A percentile compares a stretch with the other conserved stretches of the same genome.
phyloP scores from a whole-genome alignment of 1,284 basidiomycete genomes.

The Marasmius tenuissimus region DNA sequence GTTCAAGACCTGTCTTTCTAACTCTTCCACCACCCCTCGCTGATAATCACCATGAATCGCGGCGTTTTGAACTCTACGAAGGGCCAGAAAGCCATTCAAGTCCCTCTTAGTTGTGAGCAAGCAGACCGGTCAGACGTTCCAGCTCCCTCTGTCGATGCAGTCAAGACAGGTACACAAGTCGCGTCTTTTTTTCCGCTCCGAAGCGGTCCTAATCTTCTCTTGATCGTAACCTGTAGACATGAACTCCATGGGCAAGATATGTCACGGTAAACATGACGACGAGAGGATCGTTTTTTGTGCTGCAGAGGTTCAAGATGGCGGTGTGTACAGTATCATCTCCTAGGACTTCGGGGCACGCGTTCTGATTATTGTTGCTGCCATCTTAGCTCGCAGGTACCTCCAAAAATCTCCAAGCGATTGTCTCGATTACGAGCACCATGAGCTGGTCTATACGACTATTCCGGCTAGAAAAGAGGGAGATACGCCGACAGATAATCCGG shows the following conservation, averaged over 20 bases:
- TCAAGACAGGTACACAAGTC: not conserved
- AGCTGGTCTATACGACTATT: conserved; percentile 2
- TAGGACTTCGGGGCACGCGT: not conserved
- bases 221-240: not conserved
- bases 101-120: not conserved
- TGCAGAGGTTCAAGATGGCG: not conserved
- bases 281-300: not conserved
- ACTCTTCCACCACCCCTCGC: not conserved
- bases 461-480: conserved; percentile 1
- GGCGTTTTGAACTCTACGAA: conserved; percentile 5
- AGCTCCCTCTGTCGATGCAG: too few species aligned
- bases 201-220: not conserved
- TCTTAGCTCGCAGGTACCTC: not conserved
- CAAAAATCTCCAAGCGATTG: not conserved
- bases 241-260: not conserved
- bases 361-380: not conserved
- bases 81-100: not conserved
- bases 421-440: conserved; percentile 7
- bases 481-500: conserved; percentile 6
- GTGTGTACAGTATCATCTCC: not conserved
- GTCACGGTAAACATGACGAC: not conserved
- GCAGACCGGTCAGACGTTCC: not conserved
- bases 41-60: conserved; percentile 2
- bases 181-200: not conserved
- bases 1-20: too few species aligned